A percentile compares a stretch with the other conserved stretches of the same genome.
Evolutionary conservation across 805 yeast species (phyloP).

Genomic region (Candida methanosorbosa): DNA sequence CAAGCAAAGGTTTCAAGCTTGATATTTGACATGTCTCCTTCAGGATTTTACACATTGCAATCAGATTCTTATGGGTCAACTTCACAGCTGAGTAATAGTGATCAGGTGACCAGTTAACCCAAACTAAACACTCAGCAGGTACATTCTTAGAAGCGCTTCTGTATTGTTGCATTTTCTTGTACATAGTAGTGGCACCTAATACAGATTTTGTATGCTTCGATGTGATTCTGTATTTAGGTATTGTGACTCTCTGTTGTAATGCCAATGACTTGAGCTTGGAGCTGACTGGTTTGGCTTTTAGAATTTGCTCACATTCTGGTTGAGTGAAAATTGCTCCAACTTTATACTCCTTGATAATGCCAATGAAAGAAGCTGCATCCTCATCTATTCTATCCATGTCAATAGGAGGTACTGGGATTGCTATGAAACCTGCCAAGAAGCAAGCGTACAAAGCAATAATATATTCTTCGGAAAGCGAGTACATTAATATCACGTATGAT

Average conservation of each 20-base stretch:
- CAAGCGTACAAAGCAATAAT: conserved; percentile 82
- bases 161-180: conserved; percentile 32
- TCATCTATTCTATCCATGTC: conserved; percentile 53
- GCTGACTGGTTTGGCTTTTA: conserved; percentile 61
- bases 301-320: conserved; percentile 57
- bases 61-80: conserved; percentile 51
- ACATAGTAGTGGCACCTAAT: conserved; percentile 24
- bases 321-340: conserved; percentile 71
- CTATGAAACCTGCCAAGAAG: conserved; percentile 67
- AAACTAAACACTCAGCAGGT: conserved; percentile 38
- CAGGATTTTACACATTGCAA: conserved; percentile 77
- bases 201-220: conserved; percentile 40
- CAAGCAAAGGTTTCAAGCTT: conserved; percentile 63
- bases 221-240: conserved; percentile 60
- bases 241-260: conserved; percentile 11
- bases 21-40: conserved; percentile 88
- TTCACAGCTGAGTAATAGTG: conserved; percentile 52
- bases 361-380: conserved; percentile 60
- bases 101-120: conserved; percentile 69
- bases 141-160: conserved; percentile 17
- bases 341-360: conserved; percentile 60
- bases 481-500: conserved; percentile 70
- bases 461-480: conserved; percentile 81
- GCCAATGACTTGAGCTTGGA: conserved; percentile 43
- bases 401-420: conserved; percentile 68